These are phyloP conservation scores for Rhinocladiella mackenziei DNA, from an alignment of 2,329 filamentous ascomycete genomes.

Conservation along the genomic window DNA sequence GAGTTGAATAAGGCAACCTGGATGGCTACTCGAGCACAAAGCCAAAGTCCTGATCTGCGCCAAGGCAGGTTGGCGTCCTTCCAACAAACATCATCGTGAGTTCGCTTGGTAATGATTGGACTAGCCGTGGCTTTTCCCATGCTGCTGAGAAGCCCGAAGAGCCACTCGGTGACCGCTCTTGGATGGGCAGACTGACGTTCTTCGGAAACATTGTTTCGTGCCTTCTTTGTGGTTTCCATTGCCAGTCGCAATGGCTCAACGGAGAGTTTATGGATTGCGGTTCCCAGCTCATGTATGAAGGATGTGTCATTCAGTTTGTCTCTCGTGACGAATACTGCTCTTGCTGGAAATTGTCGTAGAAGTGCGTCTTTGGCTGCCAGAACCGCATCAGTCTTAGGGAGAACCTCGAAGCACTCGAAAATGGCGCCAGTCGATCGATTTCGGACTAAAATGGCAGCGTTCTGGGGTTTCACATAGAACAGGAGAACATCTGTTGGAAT, in stretches of 20 bases:
- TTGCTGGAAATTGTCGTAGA: slow-evolving; percentile 44
- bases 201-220: slow-evolving; percentile 37
- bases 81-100: slow-evolving; percentile 54
- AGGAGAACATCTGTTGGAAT: slow-evolving; percentile 34
- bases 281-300: slow-evolving; percentile 33
- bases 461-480: slow-evolving; percentile 45
- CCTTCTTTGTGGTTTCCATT: slow-evolving; percentile 40
- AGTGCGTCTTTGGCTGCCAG: slow-evolving; percentile 41
- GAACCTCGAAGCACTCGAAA: slow-evolving; percentile 48
- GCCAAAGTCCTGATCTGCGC: slow-evolving; percentile 53
- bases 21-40: slow-evolving; percentile 51
- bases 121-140: slow-evolving; percentile 34
- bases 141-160: slow-evolving; percentile 44
- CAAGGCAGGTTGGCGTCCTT: slow-evolving; percentile 39
- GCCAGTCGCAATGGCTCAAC: slow-evolving; percentile 35
- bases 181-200: slow-evolving; percentile 50
- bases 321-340: slow-evolving; percentile 34
- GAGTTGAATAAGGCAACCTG: slow-evolving; percentile 37
- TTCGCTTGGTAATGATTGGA: slow-evolving; percentile 47
- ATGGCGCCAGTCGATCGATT: slow-evolving; percentile 25
- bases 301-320: slow-evolving; percentile 26
- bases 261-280: slow-evolving; percentile 37
- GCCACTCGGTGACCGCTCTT: slow-evolving; percentile 50
- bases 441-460: slow-evolving; percentile 45
- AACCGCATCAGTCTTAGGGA: slow-evolving; percentile 39